phyloP scores from a whole-genome alignment of 1,284 basidiomycete species.

The Coniferiporia weirii region DNA sequence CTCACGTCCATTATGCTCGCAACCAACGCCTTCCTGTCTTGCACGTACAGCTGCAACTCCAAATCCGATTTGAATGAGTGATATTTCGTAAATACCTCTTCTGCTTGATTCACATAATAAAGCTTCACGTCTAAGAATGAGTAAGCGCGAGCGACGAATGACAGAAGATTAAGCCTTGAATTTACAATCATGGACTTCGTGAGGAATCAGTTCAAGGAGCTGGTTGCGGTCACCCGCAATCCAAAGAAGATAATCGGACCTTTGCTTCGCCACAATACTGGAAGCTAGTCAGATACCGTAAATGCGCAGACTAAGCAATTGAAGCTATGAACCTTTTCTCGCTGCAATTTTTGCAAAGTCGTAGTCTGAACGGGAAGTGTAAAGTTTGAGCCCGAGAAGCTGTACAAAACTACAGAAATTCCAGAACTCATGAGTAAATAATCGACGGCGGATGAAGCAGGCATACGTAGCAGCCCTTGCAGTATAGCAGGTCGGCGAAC shows the following conservation, averaged over 20 bases:
- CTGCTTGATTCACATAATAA: neutral
- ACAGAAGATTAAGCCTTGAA: neutral
- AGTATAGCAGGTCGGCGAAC: constrained; percentile 24
- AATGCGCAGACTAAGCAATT: neutral
- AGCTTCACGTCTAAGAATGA: neutral
- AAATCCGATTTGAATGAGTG: neutral
- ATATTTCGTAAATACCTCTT: neutral
- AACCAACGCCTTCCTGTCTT: neutral
- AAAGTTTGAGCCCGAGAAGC: neutral
- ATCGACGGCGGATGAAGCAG: neutral
- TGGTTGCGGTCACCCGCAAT: neutral
- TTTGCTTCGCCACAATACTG: neutral
- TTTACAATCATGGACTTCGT: neutral
- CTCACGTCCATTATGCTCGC: neutral
- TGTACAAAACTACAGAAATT: neutral
- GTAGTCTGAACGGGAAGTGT: constrained; percentile 1
- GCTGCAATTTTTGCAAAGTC: neutral
- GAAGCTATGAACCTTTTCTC: neutral
- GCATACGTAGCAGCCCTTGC: constrained; percentile 8
- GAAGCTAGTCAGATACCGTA: neutral
- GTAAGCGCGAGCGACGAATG: neutral
- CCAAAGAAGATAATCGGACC: neutral
- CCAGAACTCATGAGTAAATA: neutral
- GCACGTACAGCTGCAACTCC: neutral
- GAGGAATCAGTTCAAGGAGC: too few relatives aligned